Evolutionary conservation across 2,329 filamentous ascomycete genomes (phyloP).

Genomic region (Phialophora verrucosa): DNA sequence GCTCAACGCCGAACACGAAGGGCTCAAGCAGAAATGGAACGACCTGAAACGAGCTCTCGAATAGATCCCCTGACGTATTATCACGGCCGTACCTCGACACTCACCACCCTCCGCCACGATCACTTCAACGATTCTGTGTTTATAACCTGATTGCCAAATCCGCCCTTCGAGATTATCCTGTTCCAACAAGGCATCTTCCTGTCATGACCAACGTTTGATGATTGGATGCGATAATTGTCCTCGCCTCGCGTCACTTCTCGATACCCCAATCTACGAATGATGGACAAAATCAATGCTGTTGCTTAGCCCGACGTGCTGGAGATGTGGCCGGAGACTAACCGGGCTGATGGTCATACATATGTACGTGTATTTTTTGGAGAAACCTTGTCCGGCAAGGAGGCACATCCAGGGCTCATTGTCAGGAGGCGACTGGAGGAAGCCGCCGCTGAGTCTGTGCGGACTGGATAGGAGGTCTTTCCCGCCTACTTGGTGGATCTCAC

Average conservation of each 20-base stretch:
- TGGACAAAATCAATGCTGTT: neutral
- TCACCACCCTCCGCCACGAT: neutral
- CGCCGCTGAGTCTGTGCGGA: neutral
- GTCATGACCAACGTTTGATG: neutral
- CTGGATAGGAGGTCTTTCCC: neutral
- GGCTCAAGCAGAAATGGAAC: constrained; percentile 75
- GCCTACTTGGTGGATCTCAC: neutral
- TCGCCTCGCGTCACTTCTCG: constrained; percentile 5
- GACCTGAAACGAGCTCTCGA: constrained; percentile 68
- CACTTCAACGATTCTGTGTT: constrained; percentile 2
- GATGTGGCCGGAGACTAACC: neutral
- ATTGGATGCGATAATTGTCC: neutral
- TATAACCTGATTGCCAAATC: neutral
- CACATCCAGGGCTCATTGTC: neutral
- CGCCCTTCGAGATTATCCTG: neutral
- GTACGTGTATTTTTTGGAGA: constrained; percentile 12
- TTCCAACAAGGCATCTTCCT: neutral
- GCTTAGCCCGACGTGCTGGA: neutral
- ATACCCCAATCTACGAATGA: constrained; percentile 11
- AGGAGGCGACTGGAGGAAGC: neutral
- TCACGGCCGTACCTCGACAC: neutral
- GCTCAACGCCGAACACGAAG: constrained; percentile 73
- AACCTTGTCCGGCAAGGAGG: neutral
- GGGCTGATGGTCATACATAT: neutral
- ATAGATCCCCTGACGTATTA: constrained; percentile 31